These are phyloP conservation scores for Psophocarpus tetragonolobus DNA, from an alignment of 306 rosid genomes.

Conservation along the genomic window DNA sequence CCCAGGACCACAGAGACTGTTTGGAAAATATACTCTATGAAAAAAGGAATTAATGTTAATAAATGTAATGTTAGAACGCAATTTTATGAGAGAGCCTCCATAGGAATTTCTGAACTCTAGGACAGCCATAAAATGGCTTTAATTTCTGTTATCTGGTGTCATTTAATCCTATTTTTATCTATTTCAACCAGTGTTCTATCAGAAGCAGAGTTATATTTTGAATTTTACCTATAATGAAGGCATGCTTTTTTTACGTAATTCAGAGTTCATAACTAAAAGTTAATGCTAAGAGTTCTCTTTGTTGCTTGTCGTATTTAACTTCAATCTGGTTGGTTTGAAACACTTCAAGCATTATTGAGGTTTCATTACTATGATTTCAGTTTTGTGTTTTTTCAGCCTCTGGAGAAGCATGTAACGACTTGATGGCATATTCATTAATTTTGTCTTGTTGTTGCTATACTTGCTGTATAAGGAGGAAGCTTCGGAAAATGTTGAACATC, in stretches of 20 bases:
- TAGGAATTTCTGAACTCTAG: not conserved
- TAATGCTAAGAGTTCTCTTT: not conserved
- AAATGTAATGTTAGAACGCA: not conserved
- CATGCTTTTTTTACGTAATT: slow-evolving; percentile 16
- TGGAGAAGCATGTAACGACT: slow-evolving; percentile 84
- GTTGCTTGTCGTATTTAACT: not conserved
- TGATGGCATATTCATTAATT: slow-evolving; percentile 92
- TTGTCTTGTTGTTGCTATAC: slow-evolving; percentile 97
- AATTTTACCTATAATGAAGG: slow-evolving; percentile 22
- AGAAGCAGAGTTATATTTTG: slow-evolving; percentile 19
- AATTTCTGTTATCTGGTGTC: not conserved
- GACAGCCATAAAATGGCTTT: not conserved
- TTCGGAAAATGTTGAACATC: slow-evolving; percentile 85
- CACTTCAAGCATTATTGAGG: slow-evolving; percentile 10
- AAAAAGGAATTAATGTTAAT: not conserved
- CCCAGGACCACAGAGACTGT: not conserved
- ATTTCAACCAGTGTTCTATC: not conserved
- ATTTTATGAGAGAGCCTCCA: not conserved
- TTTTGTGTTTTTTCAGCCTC: slow-evolving; percentile 60
- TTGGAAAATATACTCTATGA: not conserved
- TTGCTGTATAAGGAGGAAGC: slow-evolving; percentile 89
- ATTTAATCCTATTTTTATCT: not conserved
- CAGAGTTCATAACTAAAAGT: not conserved
- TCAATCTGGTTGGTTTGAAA: slow-evolving; percentile 1
- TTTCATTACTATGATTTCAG: slow-evolving; percentile 16